A percentile compares a stretch with the other conserved stretches of the same genome.
phyloP scores from a whole-genome alignment of 805 yeast genomes.

The Wickerhamiella domercqiae region DNA sequence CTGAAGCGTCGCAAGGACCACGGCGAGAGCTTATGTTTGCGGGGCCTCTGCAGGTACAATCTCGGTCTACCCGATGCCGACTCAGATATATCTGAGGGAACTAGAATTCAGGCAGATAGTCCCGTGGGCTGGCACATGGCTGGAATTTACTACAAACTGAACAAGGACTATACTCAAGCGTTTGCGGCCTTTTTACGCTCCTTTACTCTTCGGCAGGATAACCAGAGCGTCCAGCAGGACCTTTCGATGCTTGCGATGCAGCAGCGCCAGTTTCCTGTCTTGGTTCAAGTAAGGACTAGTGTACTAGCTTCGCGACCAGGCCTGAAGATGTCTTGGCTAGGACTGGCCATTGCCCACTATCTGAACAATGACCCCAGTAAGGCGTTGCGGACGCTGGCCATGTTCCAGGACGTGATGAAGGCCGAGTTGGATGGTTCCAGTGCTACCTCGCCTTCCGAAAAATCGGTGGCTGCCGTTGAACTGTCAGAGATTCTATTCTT shows the following conservation, averaged over 20 bases:
- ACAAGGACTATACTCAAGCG: conserved; percentile 58
- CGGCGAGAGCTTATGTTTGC: conserved; percentile 70
- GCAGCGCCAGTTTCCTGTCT: conserved; percentile 50
- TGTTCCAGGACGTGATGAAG: conserved; percentile 52
- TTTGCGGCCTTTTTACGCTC: conserved; percentile 65
- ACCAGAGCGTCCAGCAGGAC: conserved; percentile 68
- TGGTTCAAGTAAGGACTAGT: conserved; percentile 47
- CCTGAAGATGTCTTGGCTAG: conserved; percentile 16
- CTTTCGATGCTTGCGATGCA: conserved; percentile 68
- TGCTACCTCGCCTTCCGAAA: conserved; percentile 19
- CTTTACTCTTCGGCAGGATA: conserved; percentile 59
- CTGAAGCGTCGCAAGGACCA: conserved; percentile 62
- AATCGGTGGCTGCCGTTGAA: conserved; percentile 42
- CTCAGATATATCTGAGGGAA: conserved; percentile 43
- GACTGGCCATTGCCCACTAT: conserved; percentile 49
- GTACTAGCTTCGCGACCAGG: conserved; percentile 42
- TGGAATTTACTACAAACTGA: conserved; percentile 65
- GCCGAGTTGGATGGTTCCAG: conserved; percentile 36
- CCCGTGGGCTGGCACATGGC: conserved; percentile 71
- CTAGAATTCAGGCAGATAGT: conserved; percentile 41
- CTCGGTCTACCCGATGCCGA: conserved; percentile 53
- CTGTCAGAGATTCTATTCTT: conserved; percentile 67
- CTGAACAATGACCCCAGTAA: conserved; percentile 48
- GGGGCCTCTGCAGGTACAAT: conserved; percentile 54
- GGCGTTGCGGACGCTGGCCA: conserved; percentile 56